Evolutionary conservation across 2,329 filamentous ascomycete species (phyloP), one percentile per base, ranked within the genome.

Genomic region (Fusarium sp.): DNA sequence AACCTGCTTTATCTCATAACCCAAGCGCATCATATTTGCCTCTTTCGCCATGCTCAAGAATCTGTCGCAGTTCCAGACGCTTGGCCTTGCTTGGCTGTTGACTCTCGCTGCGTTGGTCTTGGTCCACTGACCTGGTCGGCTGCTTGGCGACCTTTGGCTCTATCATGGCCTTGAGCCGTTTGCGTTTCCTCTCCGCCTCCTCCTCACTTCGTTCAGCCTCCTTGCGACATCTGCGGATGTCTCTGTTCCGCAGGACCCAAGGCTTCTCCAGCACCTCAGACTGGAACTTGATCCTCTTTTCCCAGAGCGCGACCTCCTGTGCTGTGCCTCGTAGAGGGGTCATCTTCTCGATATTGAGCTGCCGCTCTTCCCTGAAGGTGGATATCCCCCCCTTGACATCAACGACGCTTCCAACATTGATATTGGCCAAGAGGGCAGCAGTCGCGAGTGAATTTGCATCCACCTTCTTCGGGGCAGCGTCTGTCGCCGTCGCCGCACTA

Each of bases 231-330:
- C 80, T 82, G 58, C 85, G 85, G 53, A 91, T 82, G 62, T 87
- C 84, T 66, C 82, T 84, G 24, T 80, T 79, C 33, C 82, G 84
- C 33, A 92, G 74, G n/a, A 85, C 77, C 91, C 91, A 92, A 0
- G 89, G 86, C 64, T 79, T 81, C 4, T 80, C 79, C 16, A 92
- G 82, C 7, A 90, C 82, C 5, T 88, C 84, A 36, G 76, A 77
- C 38, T 84, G 84, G 75, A 92, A 91, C 33, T 79, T 80, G 20
- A 79, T 72, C 51, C 86, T 82, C 80, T 89, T 89, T 74, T 87
- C 84, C 91, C 91, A 92, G 10, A 91, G 88, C 9, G 77, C 79
- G 5, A 92, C 82, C 78, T 93, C 91, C 36, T 88, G 84, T 53
- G 86, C 84, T 0, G 90, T 92, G 51, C 86, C 85, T 27, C 77